phyloP scores from a whole-genome alignment of 208 protist species.

The Leishmania guyanensis region DNA sequence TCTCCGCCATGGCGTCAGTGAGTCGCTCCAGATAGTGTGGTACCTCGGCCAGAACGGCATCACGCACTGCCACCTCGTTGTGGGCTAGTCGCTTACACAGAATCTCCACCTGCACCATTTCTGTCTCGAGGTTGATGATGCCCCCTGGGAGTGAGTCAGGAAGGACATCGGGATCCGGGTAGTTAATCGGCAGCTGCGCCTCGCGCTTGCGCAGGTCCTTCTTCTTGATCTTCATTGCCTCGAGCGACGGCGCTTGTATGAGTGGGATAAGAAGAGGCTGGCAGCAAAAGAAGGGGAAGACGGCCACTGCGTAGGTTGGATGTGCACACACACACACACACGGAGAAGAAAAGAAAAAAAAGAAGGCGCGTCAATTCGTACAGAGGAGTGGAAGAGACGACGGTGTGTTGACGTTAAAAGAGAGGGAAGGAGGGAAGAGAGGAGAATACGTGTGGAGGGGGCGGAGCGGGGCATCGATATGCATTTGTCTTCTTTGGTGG shows the following conservation, averaged over 20 bases:
- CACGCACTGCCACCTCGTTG: constrained; percentile 84
- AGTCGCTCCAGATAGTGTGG: constrained; percentile 62
- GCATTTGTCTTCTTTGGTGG: neutral
- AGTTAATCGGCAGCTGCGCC: constrained; percentile 92
- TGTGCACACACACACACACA: neutral
- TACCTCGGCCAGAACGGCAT: constrained; percentile 71
- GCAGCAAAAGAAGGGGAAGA: neutral
- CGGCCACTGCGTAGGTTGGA: neutral
- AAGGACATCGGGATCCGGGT: constrained; percentile 68
- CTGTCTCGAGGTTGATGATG: constrained; percentile 49
- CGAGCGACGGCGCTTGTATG: neutral
- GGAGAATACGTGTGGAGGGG: neutral
- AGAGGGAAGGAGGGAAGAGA: constrained; percentile 3
- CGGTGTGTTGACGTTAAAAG: neutral
- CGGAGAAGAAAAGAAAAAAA: neutral
- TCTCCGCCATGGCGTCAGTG: constrained; percentile 39
- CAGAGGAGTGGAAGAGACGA: neutral
- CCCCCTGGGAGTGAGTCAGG: constrained; percentile 56
- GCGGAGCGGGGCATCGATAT: neutral
- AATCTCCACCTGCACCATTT: constrained; percentile 73
- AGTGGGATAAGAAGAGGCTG: neutral
- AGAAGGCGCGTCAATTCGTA: neutral
- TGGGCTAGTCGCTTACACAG: constrained; percentile 83
- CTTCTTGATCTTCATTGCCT: constrained; percentile 90
- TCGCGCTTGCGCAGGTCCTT: constrained; percentile 83